Evolutionary conservation across 768 basidiomycete genomes (phyloP), one percentile per base, ranked within the genome.

Genomic region (Agaricus subrufescens): DNA sequence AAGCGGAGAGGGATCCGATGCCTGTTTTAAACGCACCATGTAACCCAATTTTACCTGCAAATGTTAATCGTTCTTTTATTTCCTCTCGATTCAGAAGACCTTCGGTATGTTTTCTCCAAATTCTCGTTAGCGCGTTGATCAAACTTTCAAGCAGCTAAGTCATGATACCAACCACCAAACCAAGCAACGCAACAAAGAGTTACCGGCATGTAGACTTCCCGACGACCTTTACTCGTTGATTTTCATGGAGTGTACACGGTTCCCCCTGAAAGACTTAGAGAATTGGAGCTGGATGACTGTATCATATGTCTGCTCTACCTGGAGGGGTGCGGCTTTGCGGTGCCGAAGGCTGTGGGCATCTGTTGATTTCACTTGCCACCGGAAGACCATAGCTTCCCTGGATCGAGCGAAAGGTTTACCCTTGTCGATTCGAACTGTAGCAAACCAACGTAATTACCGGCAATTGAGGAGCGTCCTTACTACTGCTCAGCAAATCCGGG

Each of bases 291-390:
- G 74, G 75, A 61, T 71, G 34, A 56, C 53, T 37, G 44, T 75
- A 31, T 65, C 73, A 3, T 65, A 71, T 43, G 72, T 75, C 7
- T 76, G 75, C 61, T 69, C 69, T 11, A 50, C 60, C 47, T 76
- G 75, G 75, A 66, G 74, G 54, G 58, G 57, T 27, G 60, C 65
- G 25, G 71, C 73, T 15, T 62, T 74, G 12, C 58, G 65, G n/a
- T 67, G 62, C 43, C 64, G 52, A 19, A 66, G 67, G 14, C 59
- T 75, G 25, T 76, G 74, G 75, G 62, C 66, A 47, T 66, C 68
- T 57, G 64, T 75, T 60, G 75, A 76, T 55, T 76, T 75, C 52
- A 68, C 73, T 2, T 65, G 72, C 60, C 67, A 72, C 4, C 65
- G 56, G 60, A 69, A 68, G 66, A 69, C 63, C 27, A 57, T 64